Percentiles rank a stretch among this genome's conserved stretches.
phyloP scores from a whole-genome alignment of 805 yeast genomes.

The Cyberlindnera amylophila region DNA sequence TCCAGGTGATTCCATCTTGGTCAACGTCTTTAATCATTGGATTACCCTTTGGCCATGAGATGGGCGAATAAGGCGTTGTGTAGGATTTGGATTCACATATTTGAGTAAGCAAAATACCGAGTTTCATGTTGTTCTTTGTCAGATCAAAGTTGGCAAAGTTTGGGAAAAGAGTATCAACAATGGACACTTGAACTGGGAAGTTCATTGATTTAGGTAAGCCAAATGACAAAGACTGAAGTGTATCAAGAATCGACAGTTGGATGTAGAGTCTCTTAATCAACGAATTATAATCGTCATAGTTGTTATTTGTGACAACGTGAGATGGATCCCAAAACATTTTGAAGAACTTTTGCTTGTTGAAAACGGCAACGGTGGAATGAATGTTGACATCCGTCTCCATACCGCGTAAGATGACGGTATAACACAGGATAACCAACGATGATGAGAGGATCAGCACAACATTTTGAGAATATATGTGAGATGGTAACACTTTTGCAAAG shows the following conservation, averaged over 20 bases:
- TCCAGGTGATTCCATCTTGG: slow-evolving; percentile 13
- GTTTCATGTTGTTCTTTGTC: slow-evolving; percentile 24
- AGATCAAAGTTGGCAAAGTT: slow-evolving; percentile 16
- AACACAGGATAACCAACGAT: slow-evolving; percentile 45
- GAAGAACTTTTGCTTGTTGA: slow-evolving; percentile 54
- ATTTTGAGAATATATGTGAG: slow-evolving; percentile 13
- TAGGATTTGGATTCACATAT: slow-evolving; percentile 10
- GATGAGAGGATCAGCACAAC: slow-evolving; percentile 13
- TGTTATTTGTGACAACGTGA: slow-evolving; percentile 15
- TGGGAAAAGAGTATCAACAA: slow-evolving; percentile 24
- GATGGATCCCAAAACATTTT: slow-evolving; percentile 29
- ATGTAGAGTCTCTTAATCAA: slow-evolving; percentile 42
- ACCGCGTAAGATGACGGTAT: slow-evolving; percentile 55
- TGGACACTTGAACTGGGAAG: slow-evolving; percentile 15
- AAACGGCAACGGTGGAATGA: slow-evolving; percentile 47
- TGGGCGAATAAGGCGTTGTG: slow-evolving; percentile 1
- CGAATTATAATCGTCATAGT: slow-evolving; percentile 24
- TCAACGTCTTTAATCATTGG: slow-evolving; percentile 7
- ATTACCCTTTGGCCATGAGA: slow-evolving; percentile 1
- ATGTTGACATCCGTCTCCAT: slow-evolving; percentile 50
- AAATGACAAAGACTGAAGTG: slow-evolving; percentile 48
- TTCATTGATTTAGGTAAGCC: slow-evolving; percentile 40
- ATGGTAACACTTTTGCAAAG: slow-evolving; percentile 16
- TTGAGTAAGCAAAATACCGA: slow-evolving; percentile 25
- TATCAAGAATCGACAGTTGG: slow-evolving; percentile 45